Conservation (phyloP, 352 stramenopile species). For the Phytophthora citrophthora region DNA sequence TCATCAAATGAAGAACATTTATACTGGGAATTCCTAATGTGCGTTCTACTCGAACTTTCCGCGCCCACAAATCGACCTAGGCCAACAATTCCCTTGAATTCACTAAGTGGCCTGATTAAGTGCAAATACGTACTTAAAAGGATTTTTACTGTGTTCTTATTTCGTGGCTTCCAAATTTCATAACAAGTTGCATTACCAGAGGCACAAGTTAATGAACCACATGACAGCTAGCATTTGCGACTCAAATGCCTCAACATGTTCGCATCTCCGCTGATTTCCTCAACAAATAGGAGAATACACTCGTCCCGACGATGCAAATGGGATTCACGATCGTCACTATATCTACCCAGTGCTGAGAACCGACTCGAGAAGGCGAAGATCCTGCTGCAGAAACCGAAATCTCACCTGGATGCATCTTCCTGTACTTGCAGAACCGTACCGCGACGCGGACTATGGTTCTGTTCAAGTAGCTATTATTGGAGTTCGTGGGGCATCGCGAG, state of each 20-base stretch:
- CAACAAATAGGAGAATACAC: conserved; percentile 50
- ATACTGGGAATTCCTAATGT: no score
- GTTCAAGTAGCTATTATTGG: conserved; percentile 46
- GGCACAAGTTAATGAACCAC: no score
- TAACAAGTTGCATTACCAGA: no score
- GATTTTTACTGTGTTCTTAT: no score
- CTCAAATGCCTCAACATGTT: conserved; percentile 51
- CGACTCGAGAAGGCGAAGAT: conserved; percentile 6
- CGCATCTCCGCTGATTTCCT: conserved; percentile 64
- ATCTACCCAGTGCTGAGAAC: conserved; percentile 42
- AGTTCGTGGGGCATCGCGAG: conserved; percentile 40
- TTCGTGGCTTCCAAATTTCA: no score
- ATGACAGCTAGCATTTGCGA: no score
- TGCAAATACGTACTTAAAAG: no score
- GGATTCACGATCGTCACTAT: conserved; percentile 45
- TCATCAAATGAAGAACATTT: no score
- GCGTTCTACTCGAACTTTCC: no score
- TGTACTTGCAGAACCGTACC: conserved; percentile 52
- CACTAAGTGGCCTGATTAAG: no score
- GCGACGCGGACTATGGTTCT: conserved; percentile 45
- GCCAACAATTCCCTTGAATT: no score
- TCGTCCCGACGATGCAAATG: conserved; percentile 44
- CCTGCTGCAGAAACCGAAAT: conserved; percentile 46
- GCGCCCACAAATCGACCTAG: no score
- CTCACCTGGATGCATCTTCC: conserved; percentile 39